Conservation (phyloP, 345 rosid species). For the Capsella bursapastoris region DNA sequence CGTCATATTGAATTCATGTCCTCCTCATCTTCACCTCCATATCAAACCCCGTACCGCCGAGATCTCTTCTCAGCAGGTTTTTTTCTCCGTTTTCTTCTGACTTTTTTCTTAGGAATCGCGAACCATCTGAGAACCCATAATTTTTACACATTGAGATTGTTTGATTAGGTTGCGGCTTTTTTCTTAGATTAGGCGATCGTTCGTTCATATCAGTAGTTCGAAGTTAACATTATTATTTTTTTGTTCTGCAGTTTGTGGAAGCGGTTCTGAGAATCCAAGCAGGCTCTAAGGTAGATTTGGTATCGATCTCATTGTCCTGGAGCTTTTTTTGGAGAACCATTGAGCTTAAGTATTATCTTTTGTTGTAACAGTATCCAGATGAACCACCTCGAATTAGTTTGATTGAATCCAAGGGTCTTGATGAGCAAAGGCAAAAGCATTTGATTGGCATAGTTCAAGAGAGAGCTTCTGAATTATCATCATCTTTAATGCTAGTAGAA, state of each 20-base stretch:
- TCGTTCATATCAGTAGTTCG: background rate
- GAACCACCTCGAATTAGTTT: slow-evolving; percentile 69
- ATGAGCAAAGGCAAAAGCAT: slow-evolving; percentile 65
- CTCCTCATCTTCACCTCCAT: slow-evolving; percentile 71
- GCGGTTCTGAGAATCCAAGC: slow-evolving; percentile 69
- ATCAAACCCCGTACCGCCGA: slow-evolving; percentile 90
- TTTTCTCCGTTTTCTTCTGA: too few relatives aligned
- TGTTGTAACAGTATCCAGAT: slow-evolving; percentile 67
- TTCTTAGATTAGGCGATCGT: background rate
- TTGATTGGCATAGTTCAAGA: slow-evolving; percentile 57
- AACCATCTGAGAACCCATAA: background rate
- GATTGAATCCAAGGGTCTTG: slow-evolving; percentile 87
- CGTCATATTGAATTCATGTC: slow-evolving; percentile 57
- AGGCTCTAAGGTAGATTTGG: slow-evolving; percentile 55
- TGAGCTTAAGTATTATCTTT: slow-evolving; percentile 8
- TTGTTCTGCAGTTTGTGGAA: slow-evolving; percentile 78
- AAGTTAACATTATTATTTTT: slow-evolving; percentile 18
- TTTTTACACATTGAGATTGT: slow-evolving; percentile 5
- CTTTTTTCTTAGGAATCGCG: background rate
- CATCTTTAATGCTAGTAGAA: slow-evolving; percentile 79
- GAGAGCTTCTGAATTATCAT: slow-evolving; percentile 65
- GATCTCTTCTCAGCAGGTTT: slow-evolving; percentile 92
- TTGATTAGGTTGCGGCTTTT: slow-evolving; percentile 13
- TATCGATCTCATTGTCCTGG: background rate
- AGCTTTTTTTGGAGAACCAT: background rate